These are phyloP conservation scores for Lachancea cidri DNA, from an alignment of 805 yeast genomes.

Conservation along the genomic window DNA sequence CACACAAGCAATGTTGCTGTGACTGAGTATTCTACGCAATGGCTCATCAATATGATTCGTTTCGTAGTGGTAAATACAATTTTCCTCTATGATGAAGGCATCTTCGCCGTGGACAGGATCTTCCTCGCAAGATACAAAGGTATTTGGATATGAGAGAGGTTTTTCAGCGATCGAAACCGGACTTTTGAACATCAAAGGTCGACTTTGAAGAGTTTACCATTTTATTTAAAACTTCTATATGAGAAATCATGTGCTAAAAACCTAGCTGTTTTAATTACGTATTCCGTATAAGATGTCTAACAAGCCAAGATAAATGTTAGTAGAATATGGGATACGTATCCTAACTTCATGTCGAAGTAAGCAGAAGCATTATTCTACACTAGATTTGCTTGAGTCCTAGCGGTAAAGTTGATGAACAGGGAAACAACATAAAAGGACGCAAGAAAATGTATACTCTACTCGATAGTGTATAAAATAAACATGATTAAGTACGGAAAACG, in stretches of 20 bases:
- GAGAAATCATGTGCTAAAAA: too few relatives aligned
- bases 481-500: too few relatives aligned
- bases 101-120: neutral
- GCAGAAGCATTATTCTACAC: too few relatives aligned
- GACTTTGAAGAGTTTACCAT: too few relatives aligned
- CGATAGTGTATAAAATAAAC: too few relatives aligned
- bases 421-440: too few relatives aligned
- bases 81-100: neutral
- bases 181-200: neutral
- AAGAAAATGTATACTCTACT: too few relatives aligned
- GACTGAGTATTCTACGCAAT: neutral
- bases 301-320: neutral
- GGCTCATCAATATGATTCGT: neutral
- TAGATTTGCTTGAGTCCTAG: too few relatives aligned
- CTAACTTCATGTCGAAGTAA: too few relatives aligned
- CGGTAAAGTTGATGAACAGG: too few relatives aligned
- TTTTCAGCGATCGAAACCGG: neutral
- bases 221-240: too few relatives aligned
- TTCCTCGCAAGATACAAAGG: neutral
- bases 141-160: neutral
- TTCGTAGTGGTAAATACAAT: neutral
- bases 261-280: neutral
- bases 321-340: too few relatives aligned
- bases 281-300: neutral
- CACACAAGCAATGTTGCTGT: neutral